phyloP scores from a whole-genome alignment of 306 rosid species.

The Cicer cuneatum region DNA sequence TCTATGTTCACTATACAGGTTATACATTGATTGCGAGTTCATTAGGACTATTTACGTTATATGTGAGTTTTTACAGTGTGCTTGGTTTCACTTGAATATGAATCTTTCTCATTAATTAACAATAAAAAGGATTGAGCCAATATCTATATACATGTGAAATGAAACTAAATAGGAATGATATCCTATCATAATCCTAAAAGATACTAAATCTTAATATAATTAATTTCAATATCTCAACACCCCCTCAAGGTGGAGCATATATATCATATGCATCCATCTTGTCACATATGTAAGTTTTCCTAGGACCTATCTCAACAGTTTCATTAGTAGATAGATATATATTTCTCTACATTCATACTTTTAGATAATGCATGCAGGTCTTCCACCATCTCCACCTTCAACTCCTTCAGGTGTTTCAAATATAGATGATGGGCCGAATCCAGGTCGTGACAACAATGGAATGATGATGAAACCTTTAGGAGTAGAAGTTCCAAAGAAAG shows the following conservation, averaged over 20 bases:
- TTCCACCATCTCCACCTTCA: constrained; percentile 96
- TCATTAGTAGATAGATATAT: constrained; percentile 17
- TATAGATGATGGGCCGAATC: constrained; percentile 66
- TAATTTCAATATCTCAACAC: no score
- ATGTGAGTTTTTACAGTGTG: constrained; percentile 1
- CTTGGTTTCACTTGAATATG: constrained; percentile 2
- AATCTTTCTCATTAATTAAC: no score
- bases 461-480: constrained; percentile 76
- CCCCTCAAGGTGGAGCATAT: no score
- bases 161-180: no score
- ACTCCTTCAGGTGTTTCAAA: constrained; percentile 57
- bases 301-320: no score
- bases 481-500: constrained; percentile 72
- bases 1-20: constrained; percentile 90
- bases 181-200: no score
- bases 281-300: no score
- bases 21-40: constrained; percentile 28
- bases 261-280: no score
- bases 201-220: no score
- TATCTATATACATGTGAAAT: no score
- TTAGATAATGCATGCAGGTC: constrained; percentile 63
- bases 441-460: constrained; percentile 60
- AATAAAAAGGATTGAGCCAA: no score
- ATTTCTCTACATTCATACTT: constrained; percentile 37
- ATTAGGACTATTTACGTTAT: constrained; percentile 4